Percentiles rank a stretch among this genome's conserved stretches.
Evolutionary conservation across 2,329 filamentous ascomycete genomes (phyloP).

Genomic region (Epichloe uncinata): DNA sequence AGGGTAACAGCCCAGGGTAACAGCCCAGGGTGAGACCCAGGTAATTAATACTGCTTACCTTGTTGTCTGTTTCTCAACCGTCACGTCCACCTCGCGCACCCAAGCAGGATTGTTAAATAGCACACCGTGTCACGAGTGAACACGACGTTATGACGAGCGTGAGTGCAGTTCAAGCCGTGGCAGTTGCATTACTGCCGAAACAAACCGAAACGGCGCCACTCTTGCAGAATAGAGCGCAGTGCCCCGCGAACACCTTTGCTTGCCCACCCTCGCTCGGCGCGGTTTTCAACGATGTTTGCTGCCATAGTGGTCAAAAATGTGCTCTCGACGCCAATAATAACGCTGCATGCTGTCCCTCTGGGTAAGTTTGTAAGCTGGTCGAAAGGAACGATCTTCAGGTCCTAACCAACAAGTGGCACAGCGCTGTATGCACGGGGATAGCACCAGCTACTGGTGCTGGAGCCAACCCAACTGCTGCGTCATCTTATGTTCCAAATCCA

Average conservation of each 20-base stretch:
- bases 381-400: background rate
- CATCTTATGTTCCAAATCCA: conserved; percentile 41
- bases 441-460: conserved; percentile 29
- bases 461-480: conserved; percentile 21
- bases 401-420: conserved; percentile 11
- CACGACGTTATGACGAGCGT: background rate
- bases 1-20: no score
- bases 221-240: conserved; percentile 20
- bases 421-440: conserved; percentile 42
- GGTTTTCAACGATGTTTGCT: conserved; percentile 36
- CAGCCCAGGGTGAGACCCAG: no score
- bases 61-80: background rate
- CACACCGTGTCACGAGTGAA: background rate
- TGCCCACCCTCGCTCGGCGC: conserved; percentile 33
- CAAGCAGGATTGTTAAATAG: background rate
- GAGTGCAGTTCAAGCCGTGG: background rate
- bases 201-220: conserved; percentile 11
- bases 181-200: conserved; percentile 8
- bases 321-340: conserved; percentile 32
- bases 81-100: background rate
- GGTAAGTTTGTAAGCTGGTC: conserved; percentile 23
- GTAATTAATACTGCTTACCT: background rate
- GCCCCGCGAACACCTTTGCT: conserved; percentile 36
- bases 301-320: conserved; percentile 36
- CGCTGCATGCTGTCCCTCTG: conserved; percentile 42